These are phyloP conservation scores for Ricinus communis DNA, from an alignment of 345 rosid species.

Conservation along the genomic window DNA sequence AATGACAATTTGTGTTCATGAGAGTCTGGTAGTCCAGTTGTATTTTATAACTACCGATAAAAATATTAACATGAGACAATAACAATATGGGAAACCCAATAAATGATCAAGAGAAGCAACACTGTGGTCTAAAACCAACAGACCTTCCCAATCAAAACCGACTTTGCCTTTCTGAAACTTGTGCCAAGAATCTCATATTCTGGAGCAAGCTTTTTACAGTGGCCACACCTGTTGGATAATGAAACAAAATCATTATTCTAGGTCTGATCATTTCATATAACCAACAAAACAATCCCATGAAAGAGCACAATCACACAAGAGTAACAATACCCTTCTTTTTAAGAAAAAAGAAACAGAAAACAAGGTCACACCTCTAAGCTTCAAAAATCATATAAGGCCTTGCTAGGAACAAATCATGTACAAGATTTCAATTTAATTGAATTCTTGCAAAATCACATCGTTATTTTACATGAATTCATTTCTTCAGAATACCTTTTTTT, in stretches of 20 bases:
- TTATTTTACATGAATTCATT: no score
- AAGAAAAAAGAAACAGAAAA: no score
- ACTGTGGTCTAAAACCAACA: neutral
- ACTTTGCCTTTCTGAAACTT: constrained; percentile 86
- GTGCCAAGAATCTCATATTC: constrained; percentile 87
- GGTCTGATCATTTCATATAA: neutral
- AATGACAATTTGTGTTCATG: neutral
- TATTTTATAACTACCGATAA: neutral
- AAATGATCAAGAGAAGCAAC: neutral
- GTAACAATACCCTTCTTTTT: no score
- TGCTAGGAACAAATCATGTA: no score
- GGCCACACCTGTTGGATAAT: constrained; percentile 72
- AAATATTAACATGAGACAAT: neutral
- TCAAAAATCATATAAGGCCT: no score
- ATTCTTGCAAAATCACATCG: no score
- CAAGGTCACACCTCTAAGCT: no score
- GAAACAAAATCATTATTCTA: neutral
- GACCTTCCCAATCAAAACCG: constrained; percentile 92
- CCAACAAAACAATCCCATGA: no score
- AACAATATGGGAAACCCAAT: neutral
- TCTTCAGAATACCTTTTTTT: no score
- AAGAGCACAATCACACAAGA: no score
- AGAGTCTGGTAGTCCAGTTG: no score
- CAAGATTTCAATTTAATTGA: no score
- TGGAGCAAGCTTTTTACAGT: constrained; percentile 98